A percentile compares a stretch with the other conserved stretches of the same genome.
Evolutionary conservation across 345 rosid genomes (phyloP).

Genomic region (Arabis alpina): DNA sequence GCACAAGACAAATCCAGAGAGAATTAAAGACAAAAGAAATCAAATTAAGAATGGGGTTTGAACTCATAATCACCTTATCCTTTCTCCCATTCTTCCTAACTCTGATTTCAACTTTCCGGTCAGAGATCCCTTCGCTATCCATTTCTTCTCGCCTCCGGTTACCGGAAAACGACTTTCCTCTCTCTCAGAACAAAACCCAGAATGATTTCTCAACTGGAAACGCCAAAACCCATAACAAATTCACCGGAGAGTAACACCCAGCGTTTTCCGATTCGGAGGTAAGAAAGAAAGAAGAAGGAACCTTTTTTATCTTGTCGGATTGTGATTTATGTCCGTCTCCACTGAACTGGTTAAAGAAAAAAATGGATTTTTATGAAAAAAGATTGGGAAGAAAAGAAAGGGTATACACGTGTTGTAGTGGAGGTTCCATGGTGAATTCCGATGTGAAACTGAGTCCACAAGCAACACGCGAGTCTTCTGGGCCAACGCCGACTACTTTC

Average conservation of each 20-base stretch:
- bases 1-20: constrained; percentile 15
- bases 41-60: not conserved
- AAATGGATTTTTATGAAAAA: no score
- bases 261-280: not conserved
- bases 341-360: constrained; percentile 1
- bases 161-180: constrained; percentile 7
- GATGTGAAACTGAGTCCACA: constrained; percentile 36
- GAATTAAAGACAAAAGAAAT: not conserved
- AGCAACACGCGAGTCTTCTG: constrained; percentile 42
- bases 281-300: constrained; percentile 1
- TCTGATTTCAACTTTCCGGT: constrained; percentile 65
- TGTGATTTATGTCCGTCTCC: constrained; percentile 24
- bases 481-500: constrained; percentile 20
- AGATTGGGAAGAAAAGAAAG: not conserved
- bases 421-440: constrained; percentile 32
- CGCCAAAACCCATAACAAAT: constrained; percentile 26
- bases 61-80: constrained; percentile 61
- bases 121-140: constrained; percentile 46
- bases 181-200: constrained; percentile 3
- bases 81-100: constrained; percentile 66
- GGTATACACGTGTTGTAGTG: constrained; percentile 38
- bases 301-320: constrained; percentile 10
- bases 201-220: constrained; percentile 15
- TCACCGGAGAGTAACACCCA: constrained; percentile 10
- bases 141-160: constrained; percentile 30